Conservation (phyloP, 345 rosid species). For the Eucalyptus pauciflora region DNA sequence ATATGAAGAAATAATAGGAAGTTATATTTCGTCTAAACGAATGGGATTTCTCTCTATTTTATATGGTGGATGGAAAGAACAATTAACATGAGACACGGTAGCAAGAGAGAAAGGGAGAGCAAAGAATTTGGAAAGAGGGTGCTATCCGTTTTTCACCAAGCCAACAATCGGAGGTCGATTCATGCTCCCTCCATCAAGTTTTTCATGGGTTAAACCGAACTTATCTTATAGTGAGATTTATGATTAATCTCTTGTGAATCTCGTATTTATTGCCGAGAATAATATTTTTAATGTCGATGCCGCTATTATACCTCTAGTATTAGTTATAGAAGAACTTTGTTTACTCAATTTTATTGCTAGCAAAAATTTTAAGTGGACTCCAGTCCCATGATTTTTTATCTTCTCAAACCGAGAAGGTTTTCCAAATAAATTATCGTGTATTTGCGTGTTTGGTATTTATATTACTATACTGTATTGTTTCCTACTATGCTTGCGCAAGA, state of each 20-base stretch:
- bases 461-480: not conserved
- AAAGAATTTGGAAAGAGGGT: not conserved
- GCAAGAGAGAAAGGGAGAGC: not conserved
- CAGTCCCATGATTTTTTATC: fast-evolving
- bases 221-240: too few species aligned
- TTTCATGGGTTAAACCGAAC: not conserved
- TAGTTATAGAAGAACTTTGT: not conserved
- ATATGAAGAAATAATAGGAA: not conserved
- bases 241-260: not conserved
- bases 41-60: not conserved
- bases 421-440: too few species aligned
- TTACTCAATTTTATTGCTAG: too few species aligned
- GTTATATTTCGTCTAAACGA: not conserved
- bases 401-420: too few species aligned
- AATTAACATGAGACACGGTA: not conserved
- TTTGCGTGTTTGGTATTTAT: not conserved
- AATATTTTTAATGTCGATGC: too few species aligned
- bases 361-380: not conserved
- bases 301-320: not conserved
- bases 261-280: not conserved
- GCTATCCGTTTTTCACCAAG: fast-evolving
- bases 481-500: not conserved
- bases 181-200: not conserved
- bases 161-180: too few species aligned
- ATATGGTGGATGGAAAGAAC: not conserved